A percentile compares a stretch with the other conserved stretches of the same genome.
These are phyloP conservation scores for Pseudodiploospora longispora DNA, from an alignment of 2,329 filamentous ascomycete species.

Conservation along the genomic window DNA sequence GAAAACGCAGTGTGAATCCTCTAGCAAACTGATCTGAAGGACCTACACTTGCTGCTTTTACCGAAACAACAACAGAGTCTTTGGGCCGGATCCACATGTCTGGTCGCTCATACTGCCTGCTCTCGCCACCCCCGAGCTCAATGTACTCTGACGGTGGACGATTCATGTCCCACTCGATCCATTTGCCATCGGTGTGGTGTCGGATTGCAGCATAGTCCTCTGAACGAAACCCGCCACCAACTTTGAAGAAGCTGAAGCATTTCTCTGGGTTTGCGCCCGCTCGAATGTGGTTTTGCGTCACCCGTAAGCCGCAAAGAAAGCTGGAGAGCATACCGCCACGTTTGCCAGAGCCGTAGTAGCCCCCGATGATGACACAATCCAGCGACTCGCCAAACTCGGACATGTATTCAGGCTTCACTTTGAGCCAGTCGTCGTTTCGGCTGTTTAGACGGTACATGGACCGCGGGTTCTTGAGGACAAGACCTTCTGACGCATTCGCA, in stretches of 20 bases:
- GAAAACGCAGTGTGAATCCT: constrained; percentile 76
- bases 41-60: constrained; percentile 77
- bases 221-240: constrained; percentile 84
- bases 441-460: constrained; percentile 82
- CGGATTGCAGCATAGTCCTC: constrained; percentile 78
- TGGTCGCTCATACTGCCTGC: constrained; percentile 64
- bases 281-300: constrained; percentile 59
- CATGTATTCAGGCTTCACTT: constrained; percentile 99
- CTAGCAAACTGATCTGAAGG: constrained; percentile 71
- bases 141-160: constrained; percentile 72
- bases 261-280: constrained; percentile 58
- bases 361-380: constrained; percentile 82
- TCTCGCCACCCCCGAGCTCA: constrained; percentile 69
- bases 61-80: constrained; percentile 78
- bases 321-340: constrained; percentile 77
- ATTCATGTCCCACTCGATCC: constrained; percentile 74
- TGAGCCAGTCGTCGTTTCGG: constrained; percentile 94
- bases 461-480: constrained; percentile 88
- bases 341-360: constrained; percentile 82
- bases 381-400: constrained; percentile 88
- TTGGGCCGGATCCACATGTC: constrained; percentile 90
- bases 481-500: constrained; percentile 77
- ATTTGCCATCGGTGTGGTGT: constrained; percentile 84
- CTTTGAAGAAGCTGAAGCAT: constrained; percentile 93
- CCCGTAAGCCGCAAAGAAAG: constrained; percentile 82